Base-by-base conservation (phyloP, 331 rosid genomes). In the Dryas integrifolia region DNA sequence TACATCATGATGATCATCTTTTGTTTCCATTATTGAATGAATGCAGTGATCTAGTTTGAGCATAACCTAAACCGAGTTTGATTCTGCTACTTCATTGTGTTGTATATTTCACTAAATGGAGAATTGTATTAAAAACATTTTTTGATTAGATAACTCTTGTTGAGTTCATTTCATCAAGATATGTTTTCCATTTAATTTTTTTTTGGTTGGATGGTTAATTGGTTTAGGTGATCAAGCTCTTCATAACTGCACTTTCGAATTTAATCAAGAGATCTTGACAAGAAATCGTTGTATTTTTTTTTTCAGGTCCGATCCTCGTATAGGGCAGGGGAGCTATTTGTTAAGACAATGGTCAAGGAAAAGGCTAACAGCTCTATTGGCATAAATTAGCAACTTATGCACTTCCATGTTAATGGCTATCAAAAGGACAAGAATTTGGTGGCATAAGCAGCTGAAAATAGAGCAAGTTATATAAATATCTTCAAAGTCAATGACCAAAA, bases 261-360 rank as follows among this genome's bases (percentile, higher is more conserved):
- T 30, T 30, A 30, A 30, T 30, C 35, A 30, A 30, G 35, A 30
- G 35, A 30, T 30, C 35, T 72, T 67, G 12, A 35, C 44, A 6
- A 16, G 53, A 43, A n/a, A 16, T 18, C 48, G 46, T 58, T 50
- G 48, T 30, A 24, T 16, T 0, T 18, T 3, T 56, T 48, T 46
- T 81, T 70, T 79, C 87, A 93, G 98, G 98, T 93, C 53, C 86
- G 97, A 72, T 91, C 97, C 40, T 93, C 98, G 1, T 93, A 91
- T 65, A 84, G 98, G 81, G 98, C 98, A 12, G 97, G 98, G 26
- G 98, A 93, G 86, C 90, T 93, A 68, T 93, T 91, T 71, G 95
- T 93, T 39, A 52, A 93, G 75, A 90, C 97, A 69, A 91, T 93
- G 90, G 76, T 93, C 68, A 84, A 77, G 78, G 96, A 87, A 74